Evolutionary conservation across 2,329 filamentous ascomycete species (phyloP).

Genomic region (Blastomyces gilchristii): DNA sequence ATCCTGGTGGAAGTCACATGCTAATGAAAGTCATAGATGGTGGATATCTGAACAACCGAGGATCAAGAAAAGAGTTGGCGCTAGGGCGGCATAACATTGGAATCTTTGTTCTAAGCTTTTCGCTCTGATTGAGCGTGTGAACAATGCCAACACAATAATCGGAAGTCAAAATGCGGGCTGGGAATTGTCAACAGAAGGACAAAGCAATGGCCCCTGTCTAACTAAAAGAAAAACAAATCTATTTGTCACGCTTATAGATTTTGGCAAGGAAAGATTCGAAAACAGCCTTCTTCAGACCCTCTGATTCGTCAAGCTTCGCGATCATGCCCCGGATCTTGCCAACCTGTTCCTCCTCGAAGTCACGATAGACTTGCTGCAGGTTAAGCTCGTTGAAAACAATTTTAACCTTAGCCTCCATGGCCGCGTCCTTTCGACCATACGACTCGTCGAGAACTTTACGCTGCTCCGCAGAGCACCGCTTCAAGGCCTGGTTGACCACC

Average conservation of each 20-base stretch:
- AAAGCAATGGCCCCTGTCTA: not conserved
- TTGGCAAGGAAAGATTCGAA: conserved; percentile 87
- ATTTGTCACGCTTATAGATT: conserved; percentile 98
- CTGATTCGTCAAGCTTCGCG: conserved; percentile 66
- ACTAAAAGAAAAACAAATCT: conserved; percentile 27
- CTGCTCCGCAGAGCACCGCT: conserved; percentile 72
- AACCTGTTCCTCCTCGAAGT: conserved; percentile 82
- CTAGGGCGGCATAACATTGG: not conserved
- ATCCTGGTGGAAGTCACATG: not conserved
- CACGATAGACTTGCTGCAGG: conserved; percentile 70
- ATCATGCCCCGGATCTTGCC: conserved; percentile 69
- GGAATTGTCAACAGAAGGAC: not conserved
- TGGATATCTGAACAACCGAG: not conserved
- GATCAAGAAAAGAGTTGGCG: not conserved
- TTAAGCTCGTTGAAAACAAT: conserved; percentile 76
- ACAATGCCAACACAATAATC: not conserved
- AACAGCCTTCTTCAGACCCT: conserved; percentile 79
- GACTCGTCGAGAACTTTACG: conserved; percentile 78
- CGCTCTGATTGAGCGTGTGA: not conserved
- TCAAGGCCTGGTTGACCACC: conserved; percentile 90
- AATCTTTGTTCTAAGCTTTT: not conserved
- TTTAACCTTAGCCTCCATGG: conserved; percentile 78
- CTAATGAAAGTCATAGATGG: not conserved
- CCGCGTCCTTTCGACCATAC: conserved; percentile 84
- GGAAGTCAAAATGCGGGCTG: not conserved